Conservation (phyloP, 2,329 filamentous ascomycete species). For the Trichoderma harzianum region DNA sequence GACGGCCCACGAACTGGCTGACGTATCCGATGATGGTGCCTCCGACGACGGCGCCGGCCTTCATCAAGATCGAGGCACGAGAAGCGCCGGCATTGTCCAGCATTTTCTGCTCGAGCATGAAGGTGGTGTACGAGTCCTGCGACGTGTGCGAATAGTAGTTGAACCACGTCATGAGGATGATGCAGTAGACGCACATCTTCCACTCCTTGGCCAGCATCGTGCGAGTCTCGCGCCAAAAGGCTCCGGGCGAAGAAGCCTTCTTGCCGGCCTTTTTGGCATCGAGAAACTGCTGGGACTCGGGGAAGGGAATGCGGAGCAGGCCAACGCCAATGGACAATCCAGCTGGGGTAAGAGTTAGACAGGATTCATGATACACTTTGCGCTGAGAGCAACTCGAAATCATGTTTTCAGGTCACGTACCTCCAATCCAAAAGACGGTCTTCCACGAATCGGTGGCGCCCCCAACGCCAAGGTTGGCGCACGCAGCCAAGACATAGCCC, state of each 20-base stretch:
- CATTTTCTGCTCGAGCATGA: slow-evolving; percentile 71
- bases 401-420: slow-evolving; percentile 29
- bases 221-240: slow-evolving; percentile 68
- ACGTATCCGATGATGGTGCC: slow-evolving; percentile 71
- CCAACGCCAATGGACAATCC: slow-evolving; percentile 67
- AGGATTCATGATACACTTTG: background rate
- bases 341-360: slow-evolving; percentile 34
- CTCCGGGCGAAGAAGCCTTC: slow-evolving; percentile 41
- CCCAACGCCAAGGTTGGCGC: slow-evolving; percentile 70
- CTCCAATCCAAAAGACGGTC: slow-evolving; percentile 69
- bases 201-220: slow-evolving; percentile 67
- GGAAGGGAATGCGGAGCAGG: slow-evolving; percentile 63
- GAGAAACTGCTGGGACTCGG: slow-evolving; percentile 72
- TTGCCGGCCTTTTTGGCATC: slow-evolving; percentile 63
- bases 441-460: slow-evolving; percentile 65
- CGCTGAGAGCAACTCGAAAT: background rate
- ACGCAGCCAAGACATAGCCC: slow-evolving; percentile 76
- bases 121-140: slow-evolving; percentile 79
- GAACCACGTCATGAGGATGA: slow-evolving; percentile 76
- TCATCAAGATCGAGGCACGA: slow-evolving; percentile 78
- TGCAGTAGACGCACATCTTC: slow-evolving; percentile 74
- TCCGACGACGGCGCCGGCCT: slow-evolving; percentile 71
- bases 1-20: slow-evolving; percentile 72
- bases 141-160: slow-evolving; percentile 75
- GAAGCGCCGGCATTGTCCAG: slow-evolving; percentile 61